Conservation (phyloP, 73 alveolate genomes). For the Tetrahymena thermophila region DNA sequence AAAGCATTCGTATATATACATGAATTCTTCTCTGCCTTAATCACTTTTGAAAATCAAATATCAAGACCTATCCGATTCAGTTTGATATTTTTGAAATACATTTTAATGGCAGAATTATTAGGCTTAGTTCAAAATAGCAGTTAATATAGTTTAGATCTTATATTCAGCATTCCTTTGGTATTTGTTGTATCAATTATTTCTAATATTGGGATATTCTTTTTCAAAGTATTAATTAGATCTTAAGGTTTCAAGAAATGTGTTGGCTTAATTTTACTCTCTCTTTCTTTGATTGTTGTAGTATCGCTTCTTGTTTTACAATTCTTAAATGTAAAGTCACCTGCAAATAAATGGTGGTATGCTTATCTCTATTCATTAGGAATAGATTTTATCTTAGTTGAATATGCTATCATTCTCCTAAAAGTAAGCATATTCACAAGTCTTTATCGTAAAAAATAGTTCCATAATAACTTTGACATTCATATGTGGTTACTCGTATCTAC, state of each 20-base stretch:
- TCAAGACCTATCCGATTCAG: background rate
- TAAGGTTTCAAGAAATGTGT: background rate
- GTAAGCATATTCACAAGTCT: background rate
- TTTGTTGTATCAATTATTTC: background rate
- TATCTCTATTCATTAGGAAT: background rate
- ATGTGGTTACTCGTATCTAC: background rate
- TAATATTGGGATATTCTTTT: background rate
- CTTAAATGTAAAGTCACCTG: background rate
- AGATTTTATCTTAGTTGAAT: background rate
- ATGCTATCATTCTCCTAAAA: background rate
- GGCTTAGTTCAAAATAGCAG: background rate
- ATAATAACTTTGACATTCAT: background rate
- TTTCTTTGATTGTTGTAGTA: background rate
- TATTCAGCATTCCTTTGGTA: background rate
- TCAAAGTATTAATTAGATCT: background rate
- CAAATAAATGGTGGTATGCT: background rate
- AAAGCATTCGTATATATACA: background rate
- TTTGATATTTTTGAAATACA: background rate
- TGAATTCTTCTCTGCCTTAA: background rate
- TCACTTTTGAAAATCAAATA: background rate
- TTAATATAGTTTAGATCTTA: background rate
- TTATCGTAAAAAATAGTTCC: background rate
- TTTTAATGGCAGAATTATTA: background rate
- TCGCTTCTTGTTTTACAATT: background rate
- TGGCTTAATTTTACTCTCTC: background rate